Conservation (phyloP, 163 green algal genomes). For the Scenedesmus sp. region DNA sequence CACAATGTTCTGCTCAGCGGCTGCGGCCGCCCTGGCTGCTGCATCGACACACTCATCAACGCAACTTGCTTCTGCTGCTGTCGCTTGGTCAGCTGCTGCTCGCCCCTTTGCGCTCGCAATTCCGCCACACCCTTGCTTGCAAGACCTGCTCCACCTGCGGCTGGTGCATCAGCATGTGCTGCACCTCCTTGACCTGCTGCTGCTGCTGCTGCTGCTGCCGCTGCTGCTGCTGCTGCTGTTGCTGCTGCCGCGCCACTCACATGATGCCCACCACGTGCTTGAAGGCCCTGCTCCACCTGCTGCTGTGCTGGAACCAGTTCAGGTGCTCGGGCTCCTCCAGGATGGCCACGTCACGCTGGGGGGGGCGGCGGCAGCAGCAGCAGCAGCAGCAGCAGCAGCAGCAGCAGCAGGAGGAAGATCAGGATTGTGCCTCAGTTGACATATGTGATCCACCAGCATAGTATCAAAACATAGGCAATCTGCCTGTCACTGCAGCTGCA, state of each 20-base stretch:
- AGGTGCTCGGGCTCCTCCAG: slow-evolving; percentile 98
- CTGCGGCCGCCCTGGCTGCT: background rate
- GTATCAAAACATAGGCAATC: too few relatives aligned
- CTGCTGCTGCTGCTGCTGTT: background rate
- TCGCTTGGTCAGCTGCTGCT: background rate
- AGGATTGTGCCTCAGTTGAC: background rate
- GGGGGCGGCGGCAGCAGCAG: background rate
- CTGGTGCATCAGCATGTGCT: background rate
- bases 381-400: background rate
- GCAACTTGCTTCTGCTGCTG: background rate
- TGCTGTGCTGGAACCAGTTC: slow-evolving; percentile 92
- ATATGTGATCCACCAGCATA: background rate
- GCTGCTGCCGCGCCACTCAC: slow-evolving; percentile 59
- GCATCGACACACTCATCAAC: background rate
- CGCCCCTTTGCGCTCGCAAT: background rate
- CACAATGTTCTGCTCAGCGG: too few relatives aligned
- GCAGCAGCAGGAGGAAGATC: background rate
- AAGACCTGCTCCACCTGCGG: background rate
- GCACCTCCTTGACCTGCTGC: background rate
- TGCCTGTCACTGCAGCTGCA: too few relatives aligned
- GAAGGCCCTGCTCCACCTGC: slow-evolving; percentile 91
- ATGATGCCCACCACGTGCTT: slow-evolving; percentile 94
- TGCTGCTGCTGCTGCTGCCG: background rate
- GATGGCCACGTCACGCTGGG: slow-evolving; percentile 87
- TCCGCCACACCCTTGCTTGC: background rate